Evolutionary conservation across 208 protist species (phyloP).

Genomic region (Leishmania guyanensis): DNA sequence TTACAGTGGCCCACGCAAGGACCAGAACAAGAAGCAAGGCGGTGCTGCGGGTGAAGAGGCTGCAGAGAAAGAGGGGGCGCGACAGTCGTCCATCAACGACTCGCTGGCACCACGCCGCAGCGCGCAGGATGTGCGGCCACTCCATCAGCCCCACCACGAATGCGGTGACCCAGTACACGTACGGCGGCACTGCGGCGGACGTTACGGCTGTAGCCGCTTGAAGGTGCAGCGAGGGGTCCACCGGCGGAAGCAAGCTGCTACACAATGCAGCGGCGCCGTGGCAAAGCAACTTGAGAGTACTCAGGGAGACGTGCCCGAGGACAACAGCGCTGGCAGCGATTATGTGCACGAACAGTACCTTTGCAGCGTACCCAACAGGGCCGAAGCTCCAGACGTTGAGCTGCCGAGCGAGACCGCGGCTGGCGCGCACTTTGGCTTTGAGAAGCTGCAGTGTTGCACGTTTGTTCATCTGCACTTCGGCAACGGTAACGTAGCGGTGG

Average conservation of each 20-base stretch:
- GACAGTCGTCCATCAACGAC: neutral
- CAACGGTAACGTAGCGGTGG: constrained; percentile 9
- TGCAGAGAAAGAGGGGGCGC: constrained; percentile 14
- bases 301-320: constrained; percentile 14
- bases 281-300: neutral
- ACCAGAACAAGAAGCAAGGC: constrained; percentile 11
- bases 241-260: neutral
- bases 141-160: constrained; percentile 4
- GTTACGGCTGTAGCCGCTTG: neutral
- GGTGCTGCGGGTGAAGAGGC: constrained; percentile 15
- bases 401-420: neutral
- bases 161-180: constrained; percentile 1
- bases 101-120: neutral
- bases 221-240: neutral
- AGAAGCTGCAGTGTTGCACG: constrained; percentile 18
- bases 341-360: constrained; percentile 13
- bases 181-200: neutral
- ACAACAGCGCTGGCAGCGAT: constrained; percentile 5
- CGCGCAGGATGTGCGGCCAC: neutral
- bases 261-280: neutral
- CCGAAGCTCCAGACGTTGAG: constrained; percentile 3
- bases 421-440: constrained; percentile 8
- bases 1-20: constrained; percentile 12
- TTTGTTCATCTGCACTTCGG: neutral
- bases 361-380: neutral